phyloP scores from a whole-genome alignment of 352 stramenopile genomes.

The Phytopythium chamaehyphon region DNA sequence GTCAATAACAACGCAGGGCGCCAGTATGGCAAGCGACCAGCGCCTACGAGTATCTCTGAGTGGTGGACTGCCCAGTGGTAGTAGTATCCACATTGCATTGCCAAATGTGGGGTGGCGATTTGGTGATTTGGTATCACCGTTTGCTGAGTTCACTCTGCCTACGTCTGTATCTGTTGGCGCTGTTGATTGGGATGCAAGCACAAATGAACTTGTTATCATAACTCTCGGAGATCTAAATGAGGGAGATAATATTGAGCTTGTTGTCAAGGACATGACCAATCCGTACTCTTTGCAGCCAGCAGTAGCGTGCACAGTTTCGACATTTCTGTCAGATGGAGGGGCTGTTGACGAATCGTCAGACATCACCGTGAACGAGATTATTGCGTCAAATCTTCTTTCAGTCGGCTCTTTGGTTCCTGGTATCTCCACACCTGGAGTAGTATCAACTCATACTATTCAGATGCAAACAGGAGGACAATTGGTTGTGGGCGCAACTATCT shows the following conservation, averaged over 20 bases:
- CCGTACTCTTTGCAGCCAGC: constrained; percentile 28
- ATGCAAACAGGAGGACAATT: constrained; percentile 41
- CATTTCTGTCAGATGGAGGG: constrained; percentile 31
- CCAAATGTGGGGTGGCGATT: constrained; percentile 40
- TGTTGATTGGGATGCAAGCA: constrained; percentile 21
- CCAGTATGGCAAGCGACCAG: constrained; percentile 56
- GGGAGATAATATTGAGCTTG: constrained; percentile 26
- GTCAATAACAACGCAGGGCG: constrained; percentile 31
- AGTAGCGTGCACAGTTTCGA: constrained; percentile 22
- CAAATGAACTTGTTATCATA: constrained; percentile 25
- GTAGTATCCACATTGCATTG: constrained; percentile 32
- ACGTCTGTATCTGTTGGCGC: constrained; percentile 21
- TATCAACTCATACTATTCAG: constrained; percentile 34
- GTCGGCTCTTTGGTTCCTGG: constrained; percentile 30
- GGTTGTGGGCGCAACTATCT: constrained; percentile 32
- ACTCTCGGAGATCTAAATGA: constrained; percentile 36
- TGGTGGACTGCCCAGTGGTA: constrained; percentile 47
- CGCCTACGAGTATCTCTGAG: constrained; percentile 33
- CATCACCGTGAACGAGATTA: constrained; percentile 42
- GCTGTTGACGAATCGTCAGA: constrained; percentile 42
- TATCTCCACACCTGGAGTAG: constrained; percentile 41
- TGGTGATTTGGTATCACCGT: background rate
- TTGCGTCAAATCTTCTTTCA: constrained; percentile 16
- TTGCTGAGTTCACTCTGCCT: constrained; percentile 29
- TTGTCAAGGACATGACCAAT: constrained; percentile 50